phyloP scores from a whole-genome alignment of 257 asterid genomes.

The Paraleonurus japonicus region DNA sequence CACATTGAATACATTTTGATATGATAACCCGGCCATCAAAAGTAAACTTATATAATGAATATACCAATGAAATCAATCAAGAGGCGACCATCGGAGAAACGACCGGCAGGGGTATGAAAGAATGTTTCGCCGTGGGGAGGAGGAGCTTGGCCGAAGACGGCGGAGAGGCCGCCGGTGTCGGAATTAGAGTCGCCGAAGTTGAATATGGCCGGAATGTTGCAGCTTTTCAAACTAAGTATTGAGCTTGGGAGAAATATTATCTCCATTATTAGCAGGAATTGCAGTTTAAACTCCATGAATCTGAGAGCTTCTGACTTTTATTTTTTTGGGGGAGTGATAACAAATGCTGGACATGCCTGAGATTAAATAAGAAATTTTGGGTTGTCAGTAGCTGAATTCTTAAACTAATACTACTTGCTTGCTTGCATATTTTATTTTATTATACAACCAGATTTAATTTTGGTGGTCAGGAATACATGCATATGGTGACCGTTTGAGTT shows the following conservation, averaged over 20 bases:
- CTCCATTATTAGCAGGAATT: conserved; percentile 9
- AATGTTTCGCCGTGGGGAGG: conserved; percentile 61
- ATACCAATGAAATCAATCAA: conserved; percentile 64
- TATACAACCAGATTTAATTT: too few species aligned
- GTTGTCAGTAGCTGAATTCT: too few species aligned
- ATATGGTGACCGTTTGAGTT: too few species aligned
- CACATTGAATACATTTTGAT: background rate
- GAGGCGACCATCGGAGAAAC: conserved; percentile 72
- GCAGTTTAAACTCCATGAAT: conserved; percentile 31
- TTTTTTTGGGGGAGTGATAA: background rate
- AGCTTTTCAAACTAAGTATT: conserved; percentile 17
- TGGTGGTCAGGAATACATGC: too few species aligned
- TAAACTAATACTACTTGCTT: too few species aligned
- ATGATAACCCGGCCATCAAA: too few species aligned
- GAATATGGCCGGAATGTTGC: conserved; percentile 72
- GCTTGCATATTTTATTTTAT: too few species aligned
- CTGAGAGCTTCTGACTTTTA: background rate
- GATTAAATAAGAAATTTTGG: too few species aligned
- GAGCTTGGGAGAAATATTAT: conserved; percentile 18
- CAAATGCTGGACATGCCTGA: too few species aligned
- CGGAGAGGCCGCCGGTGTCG: conserved; percentile 84
- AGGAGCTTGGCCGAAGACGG: conserved; percentile 65
- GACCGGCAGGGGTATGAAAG: conserved; percentile 63
- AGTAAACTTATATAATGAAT: too few species aligned
- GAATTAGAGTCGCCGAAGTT: conserved; percentile 90